Conservation (phyloP, 2,329 filamentous ascomycete species). For the Calonectria hongkongensis region DNA sequence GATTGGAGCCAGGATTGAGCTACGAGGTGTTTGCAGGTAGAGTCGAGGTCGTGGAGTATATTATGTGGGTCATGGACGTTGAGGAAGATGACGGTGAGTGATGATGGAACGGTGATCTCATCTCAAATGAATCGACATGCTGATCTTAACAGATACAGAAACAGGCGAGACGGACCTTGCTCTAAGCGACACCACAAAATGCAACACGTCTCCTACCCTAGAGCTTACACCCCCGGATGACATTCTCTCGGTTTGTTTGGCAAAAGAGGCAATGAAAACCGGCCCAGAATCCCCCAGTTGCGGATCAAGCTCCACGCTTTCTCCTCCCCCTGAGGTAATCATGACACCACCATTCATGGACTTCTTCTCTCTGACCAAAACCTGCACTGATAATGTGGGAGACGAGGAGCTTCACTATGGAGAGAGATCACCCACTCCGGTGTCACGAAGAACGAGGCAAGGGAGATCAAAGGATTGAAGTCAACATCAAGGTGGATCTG, state of each 20-base stretch:
- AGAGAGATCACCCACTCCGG: slow-evolving; percentile 5
- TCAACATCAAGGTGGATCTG: background rate
- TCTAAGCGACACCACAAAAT: background rate
- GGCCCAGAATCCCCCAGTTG: slow-evolving; percentile 18
- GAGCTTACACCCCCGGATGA: background rate
- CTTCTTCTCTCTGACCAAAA: background rate
- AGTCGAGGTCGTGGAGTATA: slow-evolving; percentile 54
- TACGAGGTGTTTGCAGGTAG: slow-evolving; percentile 50
- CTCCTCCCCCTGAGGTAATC: slow-evolving; percentile 43
- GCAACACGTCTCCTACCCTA: background rate
- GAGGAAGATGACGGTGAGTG: slow-evolving; percentile 35
- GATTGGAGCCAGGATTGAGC: slow-evolving; percentile 46
- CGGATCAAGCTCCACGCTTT: slow-evolving; percentile 38
- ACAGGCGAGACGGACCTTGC: background rate
- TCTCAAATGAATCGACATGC: background rate
- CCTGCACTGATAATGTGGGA: background rate
- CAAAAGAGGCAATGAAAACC: background rate
- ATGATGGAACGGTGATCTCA: background rate
- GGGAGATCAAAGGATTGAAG: background rate
- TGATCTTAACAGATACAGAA: slow-evolving; percentile 1
- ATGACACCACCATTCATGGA: slow-evolving; percentile 45
- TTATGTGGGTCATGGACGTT: slow-evolving; percentile 47
- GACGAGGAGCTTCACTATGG: background rate
- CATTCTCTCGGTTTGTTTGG: background rate
- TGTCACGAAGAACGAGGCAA: slow-evolving; percentile 23